These are phyloP conservation scores for Irpex lacteus DNA, from an alignment of 1,284 basidiomycete species.

Conservation along the genomic window DNA sequence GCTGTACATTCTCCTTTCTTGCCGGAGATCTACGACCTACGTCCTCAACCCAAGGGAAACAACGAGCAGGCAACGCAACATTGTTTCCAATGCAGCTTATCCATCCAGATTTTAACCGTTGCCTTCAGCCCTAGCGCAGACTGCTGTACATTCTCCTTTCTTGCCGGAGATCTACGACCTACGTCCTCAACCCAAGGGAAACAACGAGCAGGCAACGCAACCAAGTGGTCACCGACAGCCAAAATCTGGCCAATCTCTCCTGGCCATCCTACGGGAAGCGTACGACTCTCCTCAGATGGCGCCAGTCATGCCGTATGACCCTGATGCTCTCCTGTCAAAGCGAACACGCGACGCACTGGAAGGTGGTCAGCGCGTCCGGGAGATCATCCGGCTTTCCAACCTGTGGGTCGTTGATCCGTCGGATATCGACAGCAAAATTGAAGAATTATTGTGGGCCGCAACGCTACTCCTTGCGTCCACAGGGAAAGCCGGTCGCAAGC, in stretches of 20 bases:
- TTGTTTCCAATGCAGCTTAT: background rate
- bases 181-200: background rate
- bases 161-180: slow-evolving; percentile 34
- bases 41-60: background rate
- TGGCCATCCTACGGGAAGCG: slow-evolving; percentile 49
- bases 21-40: slow-evolving; percentile 33
- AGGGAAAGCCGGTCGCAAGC: slow-evolving; percentile 9
- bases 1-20: slow-evolving; percentile 41
- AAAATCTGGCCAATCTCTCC: slow-evolving; percentile 34
- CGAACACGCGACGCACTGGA: slow-evolving; percentile 36
- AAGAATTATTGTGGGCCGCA: slow-evolving; percentile 8
- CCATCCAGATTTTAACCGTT: background rate
- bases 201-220: no score
- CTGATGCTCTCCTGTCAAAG: slow-evolving; percentile 36
- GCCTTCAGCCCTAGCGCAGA: slow-evolving; percentile 49
- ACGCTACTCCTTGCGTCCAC: slow-evolving; percentile 10
- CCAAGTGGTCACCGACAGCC: slow-evolving; percentile 17
- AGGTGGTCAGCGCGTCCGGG: slow-evolving; percentile 38
- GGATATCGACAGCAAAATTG: slow-evolving; percentile 10
- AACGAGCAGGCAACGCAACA: no score
- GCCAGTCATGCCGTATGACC: slow-evolving; percentile 53
- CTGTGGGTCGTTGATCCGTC: slow-evolving; percentile 45
- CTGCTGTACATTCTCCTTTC: slow-evolving; percentile 43
- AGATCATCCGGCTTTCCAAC: slow-evolving; percentile 46
- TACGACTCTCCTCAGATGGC: slow-evolving; percentile 52